Evolutionary conservation across 2,329 filamentous ascomycete species (phyloP).

Genomic region (Botrytis deweyae): DNA sequence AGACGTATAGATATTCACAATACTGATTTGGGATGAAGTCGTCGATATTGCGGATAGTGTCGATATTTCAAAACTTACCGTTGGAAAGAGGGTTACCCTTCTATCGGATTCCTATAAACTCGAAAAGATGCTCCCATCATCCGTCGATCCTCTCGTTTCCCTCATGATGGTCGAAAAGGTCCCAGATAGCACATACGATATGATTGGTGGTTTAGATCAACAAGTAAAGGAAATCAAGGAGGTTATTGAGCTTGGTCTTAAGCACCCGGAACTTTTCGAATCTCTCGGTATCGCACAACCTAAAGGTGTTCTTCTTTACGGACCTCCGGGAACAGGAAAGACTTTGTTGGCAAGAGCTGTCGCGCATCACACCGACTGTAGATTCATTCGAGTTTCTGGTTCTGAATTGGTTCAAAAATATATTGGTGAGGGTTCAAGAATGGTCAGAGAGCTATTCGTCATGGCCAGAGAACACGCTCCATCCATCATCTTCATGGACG

Average conservation of each 20-base stretch:
- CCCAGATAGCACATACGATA: slow-evolving; percentile 98
- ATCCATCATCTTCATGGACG: slow-evolving; percentile 99
- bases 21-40: slow-evolving; percentile 53
- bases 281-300: slow-evolving; percentile 98
- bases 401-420: slow-evolving; percentile 98
- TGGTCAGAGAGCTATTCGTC: slow-evolving; percentile 98
- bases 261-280: slow-evolving; percentile 98
- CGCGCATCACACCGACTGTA: slow-evolving; percentile 97
- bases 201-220: slow-evolving; percentile 98
- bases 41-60: slow-evolving; percentile 94
- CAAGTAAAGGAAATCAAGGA: slow-evolving; percentile 99
- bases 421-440: slow-evolving; percentile 95
- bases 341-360: slow-evolving; percentile 92
- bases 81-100: slow-evolving; percentile 95
- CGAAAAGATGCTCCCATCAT: slow-evolving; percentile 97
- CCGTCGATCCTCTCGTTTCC: slow-evolving; percentile 95
- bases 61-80: slow-evolving; percentile 91
- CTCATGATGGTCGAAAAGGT: slow-evolving; percentile 99
- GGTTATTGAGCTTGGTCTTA: slow-evolving; percentile 96
- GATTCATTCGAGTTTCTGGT: slow-evolving; percentile 96
- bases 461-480: slow-evolving; percentile 98
- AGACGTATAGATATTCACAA: too few relatives aligned
- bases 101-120: slow-evolving; percentile 98
- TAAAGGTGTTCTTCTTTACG: slow-evolving; percentile 95
- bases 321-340: slow-evolving; percentile 95